Evolutionary conservation across 148 eudicot species (phyloP), one percentile per base, ranked within the genome.

Genomic region (Fallopia convolvulus): DNA sequence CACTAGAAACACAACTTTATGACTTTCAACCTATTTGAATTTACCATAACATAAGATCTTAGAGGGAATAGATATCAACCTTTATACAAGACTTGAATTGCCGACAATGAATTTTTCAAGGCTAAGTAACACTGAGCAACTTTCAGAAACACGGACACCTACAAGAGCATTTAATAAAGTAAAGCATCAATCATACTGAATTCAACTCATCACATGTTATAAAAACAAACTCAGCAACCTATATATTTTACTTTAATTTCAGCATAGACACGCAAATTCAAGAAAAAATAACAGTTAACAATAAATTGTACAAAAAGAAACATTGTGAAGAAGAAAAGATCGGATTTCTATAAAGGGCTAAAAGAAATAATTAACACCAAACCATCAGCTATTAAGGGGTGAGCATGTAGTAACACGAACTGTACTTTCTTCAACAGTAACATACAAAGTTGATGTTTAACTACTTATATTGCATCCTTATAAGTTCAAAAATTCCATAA

Each of bases 1-100:
- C 9, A 68, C 44, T 68, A 17, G 20, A 36, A 66, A 36, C n/a
- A 66, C 44, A 63, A 26, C 2, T 26, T 55, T 13, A 53, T 53
- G 8, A 44, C 7, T 44, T 44, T 9, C 10, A 36, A 14, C 42
- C 33, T 13, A 36, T 33, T 39, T 33, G 72, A 15, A 17, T 68
- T 36, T 36, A 14, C 32, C 72, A 68, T 68, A 68, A 36, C 72
- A 66, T 33, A 68, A 68, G 72, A 68, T 68, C 41, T 33, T 68
- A 33, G 23, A 68, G 17, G 53, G 47, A 44, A n/a, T 60, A 56
- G 23, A 49, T n/a, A 44, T 79, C n/a, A 78, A 94, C 98, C 98
- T 89, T 88, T 87, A 77, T 88, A 88, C 80, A 88, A 88, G 82
- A 85, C 90, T 72, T 85, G 86, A 78, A 92, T 89, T 60, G 98